Evolutionary conservation across 768 basidiomycete species (phyloP).

Genomic region (Paxillus rubicundulus): DNA sequence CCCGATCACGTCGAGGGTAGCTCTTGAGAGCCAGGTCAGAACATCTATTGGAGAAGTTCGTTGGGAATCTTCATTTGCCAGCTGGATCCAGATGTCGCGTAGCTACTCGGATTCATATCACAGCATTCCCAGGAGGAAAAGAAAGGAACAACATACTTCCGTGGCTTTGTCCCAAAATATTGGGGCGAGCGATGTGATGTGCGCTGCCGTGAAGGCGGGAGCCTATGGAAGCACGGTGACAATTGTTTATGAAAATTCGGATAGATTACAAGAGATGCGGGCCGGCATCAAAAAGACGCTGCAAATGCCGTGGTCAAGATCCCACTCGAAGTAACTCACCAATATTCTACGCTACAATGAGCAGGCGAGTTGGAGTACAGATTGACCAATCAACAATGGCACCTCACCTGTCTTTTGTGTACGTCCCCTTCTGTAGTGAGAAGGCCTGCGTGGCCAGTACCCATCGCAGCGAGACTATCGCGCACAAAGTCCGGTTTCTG

Average conservation of each 20-base stretch:
- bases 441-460: conserved; percentile 47
- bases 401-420: conserved; percentile 50
- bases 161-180: conserved; percentile 59
- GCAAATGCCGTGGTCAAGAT: not conserved
- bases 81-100: conserved; percentile 41
- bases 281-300: not conserved
- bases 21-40: conserved; percentile 60
- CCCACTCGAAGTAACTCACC: conserved; percentile 32
- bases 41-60: conserved; percentile 45
- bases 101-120: conserved; percentile 32
- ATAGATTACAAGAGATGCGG: not conserved
- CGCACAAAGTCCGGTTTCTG: conserved; percentile 61
- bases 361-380: conserved; percentile 2
- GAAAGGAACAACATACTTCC: conserved; percentile 36
- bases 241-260: not conserved
- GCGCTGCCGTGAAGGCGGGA: conserved; percentile 50
- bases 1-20: conserved; percentile 77
- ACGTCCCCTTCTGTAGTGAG: conserved; percentile 53
- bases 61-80: conserved; percentile 17
- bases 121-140: not conserved
- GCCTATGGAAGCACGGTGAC: conserved; percentile 27
- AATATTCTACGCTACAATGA: conserved; percentile 46
- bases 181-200: conserved; percentile 50
- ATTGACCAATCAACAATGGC: not conserved
- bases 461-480: conserved; percentile 51